Percentiles rank a stretch among this genome's conserved stretches.
Conservation (phyloP, 2,329 filamentous ascomycete species). For the Apiospora koreana region DNA sequence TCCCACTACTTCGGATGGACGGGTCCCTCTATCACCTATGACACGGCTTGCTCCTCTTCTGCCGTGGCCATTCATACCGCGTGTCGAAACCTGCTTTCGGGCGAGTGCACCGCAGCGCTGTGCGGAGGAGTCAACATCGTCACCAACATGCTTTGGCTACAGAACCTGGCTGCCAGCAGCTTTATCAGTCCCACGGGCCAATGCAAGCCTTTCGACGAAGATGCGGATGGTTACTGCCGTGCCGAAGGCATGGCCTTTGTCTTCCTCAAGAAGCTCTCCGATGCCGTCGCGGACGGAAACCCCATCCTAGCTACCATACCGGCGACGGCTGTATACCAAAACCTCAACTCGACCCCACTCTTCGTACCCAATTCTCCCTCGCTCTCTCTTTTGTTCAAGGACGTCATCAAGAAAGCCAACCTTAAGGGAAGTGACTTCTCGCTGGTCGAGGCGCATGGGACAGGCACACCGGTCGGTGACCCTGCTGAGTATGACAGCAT, state of each 20-base stretch:
- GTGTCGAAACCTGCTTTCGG: constrained; percentile 26
- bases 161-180: constrained; percentile 24
- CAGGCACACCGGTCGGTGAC: constrained; percentile 44
- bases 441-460: constrained; percentile 42
- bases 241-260: constrained; percentile 49
- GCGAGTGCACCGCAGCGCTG: constrained; percentile 33
- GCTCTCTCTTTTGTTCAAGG: too few species aligned
- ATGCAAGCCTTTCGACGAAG: constrained; percentile 36
- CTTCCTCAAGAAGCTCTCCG: constrained; percentile 48
- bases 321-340: too few species aligned
- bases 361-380: too few species aligned
- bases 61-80: constrained; percentile 37
- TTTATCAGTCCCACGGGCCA: constrained; percentile 30
- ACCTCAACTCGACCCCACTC: too few species aligned
- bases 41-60: constrained; percentile 37
- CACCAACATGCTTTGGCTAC: constrained; percentile 22
- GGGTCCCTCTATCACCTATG: constrained; percentile 27
- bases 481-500: constrained; percentile 31
- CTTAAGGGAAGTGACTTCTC: constrained; percentile 24
- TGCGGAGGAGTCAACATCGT: constrained; percentile 34
- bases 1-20: constrained; percentile 34
- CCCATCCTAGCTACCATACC: constrained; percentile 18
- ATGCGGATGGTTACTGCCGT: too few species aligned
- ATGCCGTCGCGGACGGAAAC: constrained; percentile 32
- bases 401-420: constrained; percentile 25